Evolutionary conservation across 1,139 yeast species (phyloP).

Genomic region (Debaryomyces nepalensis): DNA sequence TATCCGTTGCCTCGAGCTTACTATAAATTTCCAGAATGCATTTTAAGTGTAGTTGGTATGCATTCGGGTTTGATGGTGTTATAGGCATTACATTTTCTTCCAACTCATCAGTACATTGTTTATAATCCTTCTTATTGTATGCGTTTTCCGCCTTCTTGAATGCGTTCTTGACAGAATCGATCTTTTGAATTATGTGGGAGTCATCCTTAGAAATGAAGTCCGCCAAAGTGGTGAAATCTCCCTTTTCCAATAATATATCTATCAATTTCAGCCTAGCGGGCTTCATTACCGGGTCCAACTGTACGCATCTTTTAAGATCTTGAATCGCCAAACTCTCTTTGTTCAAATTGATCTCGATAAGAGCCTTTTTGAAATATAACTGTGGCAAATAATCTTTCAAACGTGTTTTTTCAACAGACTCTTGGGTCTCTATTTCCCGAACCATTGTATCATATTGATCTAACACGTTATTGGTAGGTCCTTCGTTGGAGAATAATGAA

Average conservation of each 20-base stretch:
- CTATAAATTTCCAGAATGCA: slow-evolving; percentile 23
- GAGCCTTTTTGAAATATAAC: slow-evolving; percentile 56
- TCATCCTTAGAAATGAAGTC: slow-evolving; percentile 21
- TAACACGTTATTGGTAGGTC: slow-evolving; percentile 33
- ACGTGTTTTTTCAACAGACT: slow-evolving; percentile 8
- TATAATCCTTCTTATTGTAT: slow-evolving; percentile 22
- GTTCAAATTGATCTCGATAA: slow-evolving; percentile 55
- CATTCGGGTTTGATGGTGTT: slow-evolving; percentile 28
- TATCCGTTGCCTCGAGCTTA: slow-evolving; percentile 18
- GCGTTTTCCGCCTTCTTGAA: slow-evolving; percentile 24
- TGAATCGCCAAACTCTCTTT: slow-evolving; percentile 51
- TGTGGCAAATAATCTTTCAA: slow-evolving; percentile 30
- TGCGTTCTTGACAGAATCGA: slow-evolving; percentile 23
- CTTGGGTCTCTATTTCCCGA: slow-evolving; percentile 18
- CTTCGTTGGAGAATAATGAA: slow-evolving; percentile 25
- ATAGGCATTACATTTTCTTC: slow-evolving; percentile 27
- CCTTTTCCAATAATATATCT: slow-evolving; percentile 51
- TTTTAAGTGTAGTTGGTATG: slow-evolving; percentile 29
- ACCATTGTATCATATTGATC: slow-evolving; percentile 29
- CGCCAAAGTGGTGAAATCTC: slow-evolving; percentile 38
- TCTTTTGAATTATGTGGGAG: slow-evolving; percentile 20
- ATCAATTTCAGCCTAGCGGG: slow-evolving; percentile 50
- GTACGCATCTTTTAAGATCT: slow-evolving; percentile 50
- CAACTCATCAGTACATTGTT: slow-evolving; percentile 26
- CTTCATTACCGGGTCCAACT: slow-evolving; percentile 39